Evolutionary conservation across 805 yeast species (phyloP), one percentile per base, ranked within the genome.

Genomic region (Candida nonsorbophila): DNA sequence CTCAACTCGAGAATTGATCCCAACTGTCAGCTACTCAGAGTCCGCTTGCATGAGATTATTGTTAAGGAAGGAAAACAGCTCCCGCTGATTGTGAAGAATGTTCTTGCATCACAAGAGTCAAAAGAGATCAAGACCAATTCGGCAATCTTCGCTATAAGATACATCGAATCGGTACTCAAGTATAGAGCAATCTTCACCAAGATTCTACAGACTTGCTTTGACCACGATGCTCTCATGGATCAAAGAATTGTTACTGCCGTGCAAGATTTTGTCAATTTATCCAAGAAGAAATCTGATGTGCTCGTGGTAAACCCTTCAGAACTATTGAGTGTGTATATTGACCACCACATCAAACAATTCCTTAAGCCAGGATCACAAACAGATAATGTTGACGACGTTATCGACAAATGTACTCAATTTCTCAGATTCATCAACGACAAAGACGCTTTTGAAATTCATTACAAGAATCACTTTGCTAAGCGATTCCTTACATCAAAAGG

Each of bases 391-490:
- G 62, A 59, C 41, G 62, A 42, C 6, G 52, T 72, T 7, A 55
- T 86, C 31, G 64, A 63, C 24, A 68, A 70, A 16, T 73, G 86
- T 0, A 67, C 84, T 8, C 55, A 67, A 14, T 68, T 88, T 18
- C 77, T 87, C 45, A 62, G 79, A 33, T 78, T 74, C 46, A 66
- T 87, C 25, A 69, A 74, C 35, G 95, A 88, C 43, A 88, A 86
- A 47, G 96, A 87, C 55, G 61, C 83, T 15, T 88, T 87, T 57
- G 95, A 86, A 48, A 80, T 74, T 23, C 78, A 82, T 37, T 87
- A 85, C 53, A 86, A 86, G 44, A 83, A 79, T 30, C 95, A 84
- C 56, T 64, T 88, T 34, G 95, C 95, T 1, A 85, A 81, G 52
- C 67, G 97, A 37, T 65, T 87, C 30, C 44, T 65, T 15, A 63